phyloP scores from a whole-genome alignment of 2,329 filamentous ascomycete genomes.

The Lasiodiplodia gonubiensis region DNA sequence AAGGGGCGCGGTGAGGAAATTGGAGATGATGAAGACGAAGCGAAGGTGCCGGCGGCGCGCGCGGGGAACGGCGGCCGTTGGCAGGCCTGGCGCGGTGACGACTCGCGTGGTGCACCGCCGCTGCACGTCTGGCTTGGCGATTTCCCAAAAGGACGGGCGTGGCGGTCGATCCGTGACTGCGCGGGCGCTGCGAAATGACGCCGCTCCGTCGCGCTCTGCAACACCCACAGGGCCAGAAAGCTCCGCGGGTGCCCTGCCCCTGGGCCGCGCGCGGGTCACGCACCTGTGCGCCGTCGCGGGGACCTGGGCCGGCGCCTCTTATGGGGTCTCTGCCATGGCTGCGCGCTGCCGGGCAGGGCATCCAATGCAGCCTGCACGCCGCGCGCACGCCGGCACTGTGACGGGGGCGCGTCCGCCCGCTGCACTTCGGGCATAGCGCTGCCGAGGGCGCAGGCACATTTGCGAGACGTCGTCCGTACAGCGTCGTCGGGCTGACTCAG shows the following conservation, averaged over 20 bases:
- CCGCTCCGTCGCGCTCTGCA: slow-evolving; percentile 10
- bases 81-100: slow-evolving; percentile 12
- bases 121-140: slow-evolving; percentile 12
- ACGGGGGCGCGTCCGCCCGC: slow-evolving; percentile 18
- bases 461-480: slow-evolving; percentile 5
- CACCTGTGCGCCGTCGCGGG: slow-evolving; percentile 8
- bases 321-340: background rate
- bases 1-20: slow-evolving; percentile 11
- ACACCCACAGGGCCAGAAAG: slow-evolving; percentile 2
- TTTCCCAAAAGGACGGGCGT: slow-evolving; percentile 13
- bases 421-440: slow-evolving; percentile 3
- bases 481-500: slow-evolving; percentile 17
- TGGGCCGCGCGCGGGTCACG: slow-evolving; percentile 1
- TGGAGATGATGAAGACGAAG: slow-evolving; percentile 1
- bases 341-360: background rate
- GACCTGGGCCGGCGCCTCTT: background rate
- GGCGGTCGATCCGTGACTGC: slow-evolving; percentile 8
- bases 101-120: slow-evolving; percentile 2
- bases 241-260: slow-evolving; percentile 1
- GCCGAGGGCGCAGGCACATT: slow-evolving; percentile 18
- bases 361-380: background rate
- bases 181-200: slow-evolving; percentile 14
- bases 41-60: background rate
- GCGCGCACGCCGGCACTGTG: slow-evolving; percentile 21
- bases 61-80: slow-evolving; percentile 12